Evolutionary conservation across 805 yeast genomes (phyloP).

Genomic region (Candida loeiensis): DNA sequence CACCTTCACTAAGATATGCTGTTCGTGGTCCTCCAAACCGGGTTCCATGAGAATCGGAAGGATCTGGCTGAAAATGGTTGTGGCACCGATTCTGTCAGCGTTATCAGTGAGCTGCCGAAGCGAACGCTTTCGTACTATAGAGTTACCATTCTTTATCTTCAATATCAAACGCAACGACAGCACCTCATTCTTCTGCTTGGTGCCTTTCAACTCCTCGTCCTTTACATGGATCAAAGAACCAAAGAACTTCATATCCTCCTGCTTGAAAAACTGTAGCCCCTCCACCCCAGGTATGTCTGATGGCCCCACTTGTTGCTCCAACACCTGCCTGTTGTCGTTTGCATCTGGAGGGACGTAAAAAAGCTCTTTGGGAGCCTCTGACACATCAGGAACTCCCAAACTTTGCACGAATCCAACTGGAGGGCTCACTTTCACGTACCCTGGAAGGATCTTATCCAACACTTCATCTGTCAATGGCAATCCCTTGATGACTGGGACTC

Average conservation of each 20-base stretch:
- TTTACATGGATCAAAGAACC: conserved; percentile 45
- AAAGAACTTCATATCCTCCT: conserved; percentile 69
- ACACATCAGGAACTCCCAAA: conserved; percentile 32
- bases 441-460: conserved; percentile 45
- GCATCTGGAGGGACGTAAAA: conserved; percentile 50
- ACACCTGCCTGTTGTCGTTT: conserved; percentile 22
- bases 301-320: conserved; percentile 32
- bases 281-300: conserved; percentile 61
- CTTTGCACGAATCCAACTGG: conserved; percentile 43
- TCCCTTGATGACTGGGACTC: conserved; percentile 28
- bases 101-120: conserved; percentile 62
- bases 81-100: conserved; percentile 66
- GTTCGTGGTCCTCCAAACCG: conserved; percentile 71
- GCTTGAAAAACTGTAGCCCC: conserved; percentile 66
- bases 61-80: conserved; percentile 61
- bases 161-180: conserved; percentile 61
- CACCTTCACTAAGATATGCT: conserved; percentile 76
- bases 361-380: conserved; percentile 26
- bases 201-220: conserved; percentile 34
- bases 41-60: conserved; percentile 74
- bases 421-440: conserved; percentile 42
- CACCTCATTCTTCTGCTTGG: conserved; percentile 56
- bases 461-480: conserved; percentile 41
- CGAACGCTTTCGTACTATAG: conserved; percentile 63
- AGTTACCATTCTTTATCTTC: conserved; percentile 75